A percentile compares a stretch with the other conserved stretches of the same genome.
phyloP scores from a whole-genome alignment of 768 basidiomycete species.

The Panus rudis region DNA sequence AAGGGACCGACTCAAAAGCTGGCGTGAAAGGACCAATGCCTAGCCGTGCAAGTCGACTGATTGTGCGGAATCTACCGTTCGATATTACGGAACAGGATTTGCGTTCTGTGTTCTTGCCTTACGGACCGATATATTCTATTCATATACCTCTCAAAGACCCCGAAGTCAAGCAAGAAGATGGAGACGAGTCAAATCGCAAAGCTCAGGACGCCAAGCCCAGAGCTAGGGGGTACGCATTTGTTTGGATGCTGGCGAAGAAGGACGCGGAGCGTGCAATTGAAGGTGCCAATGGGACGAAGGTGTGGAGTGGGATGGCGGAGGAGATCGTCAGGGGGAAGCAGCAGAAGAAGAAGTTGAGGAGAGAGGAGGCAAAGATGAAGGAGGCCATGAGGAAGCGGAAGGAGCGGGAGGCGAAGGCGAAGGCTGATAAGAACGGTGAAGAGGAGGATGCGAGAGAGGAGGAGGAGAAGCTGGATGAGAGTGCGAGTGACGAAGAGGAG shows the following conservation, averaged over 20 bases:
- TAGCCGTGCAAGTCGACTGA: conserved; percentile 72
- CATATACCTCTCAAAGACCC: conserved; percentile 51
- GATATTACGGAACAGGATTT: conserved; percentile 80
- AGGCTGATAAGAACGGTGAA: conserved; percentile 18
- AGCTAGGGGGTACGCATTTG: conserved; percentile 85
- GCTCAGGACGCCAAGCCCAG: conserved; percentile 17
- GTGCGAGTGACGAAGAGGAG: conserved; percentile 30
- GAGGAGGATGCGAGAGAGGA: conserved; percentile 24
- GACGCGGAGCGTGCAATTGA: conserved; percentile 81
- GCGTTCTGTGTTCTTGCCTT: conserved; percentile 77
- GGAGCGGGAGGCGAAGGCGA: conserved; percentile 14
- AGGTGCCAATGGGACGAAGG: conserved; percentile 67
- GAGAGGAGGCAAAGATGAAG: conserved; percentile 46
- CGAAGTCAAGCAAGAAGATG: conserved; percentile 24
- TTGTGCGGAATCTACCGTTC: conserved; percentile 86
- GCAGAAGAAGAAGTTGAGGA: conserved; percentile 55
- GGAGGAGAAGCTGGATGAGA: conserved; percentile 27
- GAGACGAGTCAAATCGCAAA: conserved; percentile 16
- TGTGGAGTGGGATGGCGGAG: conserved; percentile 58
- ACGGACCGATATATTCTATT: conserved; percentile 82
- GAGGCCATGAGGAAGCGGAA: conserved; percentile 29
- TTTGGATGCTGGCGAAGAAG: conserved; percentile 84
- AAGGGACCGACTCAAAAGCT: conserved; percentile 8
- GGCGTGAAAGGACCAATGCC: conserved; percentile 38
- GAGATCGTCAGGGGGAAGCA: conserved; percentile 54